phyloP scores from a whole-genome alignment of 495 filamentous ascomycete species.

The Penicillium cinerascens region DNA sequence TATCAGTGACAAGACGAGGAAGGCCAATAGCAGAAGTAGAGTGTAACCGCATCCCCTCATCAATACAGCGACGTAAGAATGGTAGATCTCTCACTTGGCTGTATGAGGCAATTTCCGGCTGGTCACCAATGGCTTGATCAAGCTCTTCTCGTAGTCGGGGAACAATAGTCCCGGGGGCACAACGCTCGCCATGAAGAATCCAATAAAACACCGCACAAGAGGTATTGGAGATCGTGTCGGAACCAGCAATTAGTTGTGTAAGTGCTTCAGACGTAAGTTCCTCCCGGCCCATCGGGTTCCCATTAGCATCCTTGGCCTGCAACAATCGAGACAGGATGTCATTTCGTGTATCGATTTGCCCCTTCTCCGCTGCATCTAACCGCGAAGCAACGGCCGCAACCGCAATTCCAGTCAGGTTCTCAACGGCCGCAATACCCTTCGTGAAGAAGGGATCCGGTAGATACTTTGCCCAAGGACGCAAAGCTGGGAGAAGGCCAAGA shows the following conservation, averaged over 20 bases:
- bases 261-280: constrained; percentile 77
- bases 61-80: constrained; percentile 68
- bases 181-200: constrained; percentile 43
- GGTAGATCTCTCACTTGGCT: constrained; percentile 61
- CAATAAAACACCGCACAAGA: constrained; percentile 75
- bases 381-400: constrained; percentile 66
- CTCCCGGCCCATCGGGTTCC: constrained; percentile 58
- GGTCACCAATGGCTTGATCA: constrained; percentile 54
- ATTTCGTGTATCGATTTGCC: constrained; percentile 41
- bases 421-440: constrained; percentile 33
- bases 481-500: constrained; percentile 30
- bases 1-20: constrained; percentile 66
- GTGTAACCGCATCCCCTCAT: constrained; percentile 77
- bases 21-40: constrained; percentile 76
- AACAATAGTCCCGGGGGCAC: constrained; percentile 56
- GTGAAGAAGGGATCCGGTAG: constrained; percentile 41
- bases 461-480: constrained; percentile 35
- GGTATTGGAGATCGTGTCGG: constrained; percentile 76
- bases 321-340: constrained; percentile 72
- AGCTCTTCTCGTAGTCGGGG: constrained; percentile 63
- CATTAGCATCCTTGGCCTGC: constrained; percentile 73
- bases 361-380: constrained; percentile 52
- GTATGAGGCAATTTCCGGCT: constrained; percentile 50
- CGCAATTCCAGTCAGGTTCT: constrained; percentile 50
- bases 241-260: constrained; percentile 78